phyloP scores from a whole-genome alignment of 2,329 filamentous ascomycete genomes.

The Saccharata proteae region DNA sequence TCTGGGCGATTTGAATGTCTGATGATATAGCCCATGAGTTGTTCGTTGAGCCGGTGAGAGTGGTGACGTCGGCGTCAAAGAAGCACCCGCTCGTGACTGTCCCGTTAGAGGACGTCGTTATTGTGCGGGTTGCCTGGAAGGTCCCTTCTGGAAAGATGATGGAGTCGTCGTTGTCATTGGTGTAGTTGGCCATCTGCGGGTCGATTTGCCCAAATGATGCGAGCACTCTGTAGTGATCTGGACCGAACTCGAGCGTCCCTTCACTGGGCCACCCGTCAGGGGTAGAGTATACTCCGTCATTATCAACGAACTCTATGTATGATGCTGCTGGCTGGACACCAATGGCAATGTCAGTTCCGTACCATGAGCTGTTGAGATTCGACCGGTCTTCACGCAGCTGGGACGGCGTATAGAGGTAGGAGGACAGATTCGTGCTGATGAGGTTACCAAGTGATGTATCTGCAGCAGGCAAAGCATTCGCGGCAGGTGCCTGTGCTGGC shows the following conservation, averaged over 20 bases:
- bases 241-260: conserved; percentile 41
- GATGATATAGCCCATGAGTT: conserved; percentile 30
- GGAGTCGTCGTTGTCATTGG: conserved; percentile 38
- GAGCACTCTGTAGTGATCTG: conserved; percentile 41
- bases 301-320: too few species aligned
- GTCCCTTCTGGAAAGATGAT: conserved; percentile 40
- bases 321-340: conserved; percentile 6
- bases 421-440: conserved; percentile 35
- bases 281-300: conserved; percentile 28
- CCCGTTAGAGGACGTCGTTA: conserved; percentile 27
- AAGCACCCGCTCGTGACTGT: conserved; percentile 42
- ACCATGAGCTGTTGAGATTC: conserved; percentile 50
- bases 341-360: conserved; percentile 14
- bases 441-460: conserved; percentile 35
- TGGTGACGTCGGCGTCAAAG: conserved; percentile 26
- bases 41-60: conserved; percentile 31
- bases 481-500: conserved; percentile 29
- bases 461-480: conserved; percentile 31
- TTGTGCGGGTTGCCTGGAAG: conserved; percentile 25
- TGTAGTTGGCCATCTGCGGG: conserved; percentile 43
- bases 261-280: conserved; percentile 53
- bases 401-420: conserved; percentile 42
- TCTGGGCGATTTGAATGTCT: conserved; percentile 11
- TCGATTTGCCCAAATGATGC: conserved; percentile 45
- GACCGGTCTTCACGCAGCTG: conserved; percentile 38